Base-by-base conservation (phyloP, 352 stramenopile species). In the Globisporangium polare region DNA sequence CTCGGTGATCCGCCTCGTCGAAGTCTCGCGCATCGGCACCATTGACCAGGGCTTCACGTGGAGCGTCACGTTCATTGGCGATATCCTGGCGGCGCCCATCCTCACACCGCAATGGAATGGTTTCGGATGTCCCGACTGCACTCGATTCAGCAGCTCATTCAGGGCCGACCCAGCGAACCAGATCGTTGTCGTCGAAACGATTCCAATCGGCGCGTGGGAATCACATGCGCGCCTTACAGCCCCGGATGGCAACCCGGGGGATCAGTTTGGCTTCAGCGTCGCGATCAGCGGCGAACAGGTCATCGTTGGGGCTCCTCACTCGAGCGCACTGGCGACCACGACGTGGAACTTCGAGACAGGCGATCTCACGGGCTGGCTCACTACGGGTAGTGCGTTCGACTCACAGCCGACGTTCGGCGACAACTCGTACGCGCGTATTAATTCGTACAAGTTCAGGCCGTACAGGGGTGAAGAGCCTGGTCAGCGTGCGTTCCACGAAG, bases 261-360 rank as follows among this genome's bases (percentile, higher is more conserved):
- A 96, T 46, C 74, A 72, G 9, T 96, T 97, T 54, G 89, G 89
- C 2, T 62, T 67, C 7, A 90, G 74, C 43, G 75, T 97, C 12
- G 85, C 75, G 2, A 64, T 97, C 26, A 88, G 86, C 39, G 83
- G 81, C 15, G 82, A 96, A 55, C 83, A 94, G 57, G 62, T 89
- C 9, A 75, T 96, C 15, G 71, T 95, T 4, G 86, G 89, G 3
- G 86, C 89, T 5, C 74, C 79, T 57, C 62, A 71, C 2, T 94
- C 86, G 1, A 78, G 69, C 9, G 83, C 85, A 2, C 77, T 92
- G 17, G 80, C 87, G 2, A 92, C 80, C 2, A 98, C 92, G 49
- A 98, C 95, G 17, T 99, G 96, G 95, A 88, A 99, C 69, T 99
- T 99, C 68, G 97, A 99, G 63, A 98, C 96, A 0, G 97, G 96